These are phyloP conservation scores for Cadophora gregata DNA, from an alignment of 2,329 filamentous ascomycete genomes.

Conservation along the genomic window DNA sequence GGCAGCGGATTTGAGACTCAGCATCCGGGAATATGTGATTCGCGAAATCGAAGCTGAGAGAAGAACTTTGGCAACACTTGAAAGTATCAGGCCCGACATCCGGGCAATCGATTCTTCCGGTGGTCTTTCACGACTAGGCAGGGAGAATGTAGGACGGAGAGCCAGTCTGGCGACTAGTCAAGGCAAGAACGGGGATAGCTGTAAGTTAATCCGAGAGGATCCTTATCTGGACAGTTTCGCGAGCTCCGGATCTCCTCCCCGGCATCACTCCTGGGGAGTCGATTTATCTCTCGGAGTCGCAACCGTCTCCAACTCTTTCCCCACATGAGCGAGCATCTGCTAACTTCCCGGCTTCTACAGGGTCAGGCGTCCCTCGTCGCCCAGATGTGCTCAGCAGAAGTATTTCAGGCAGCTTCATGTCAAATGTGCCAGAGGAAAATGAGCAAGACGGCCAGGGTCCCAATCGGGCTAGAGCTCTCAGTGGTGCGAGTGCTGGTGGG, in stretches of 20 bases:
- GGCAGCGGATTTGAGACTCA: conserved; percentile 78
- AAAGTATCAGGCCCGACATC: conserved; percentile 91
- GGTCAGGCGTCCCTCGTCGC: conserved; percentile 88
- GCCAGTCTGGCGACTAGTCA: conserved; percentile 84
- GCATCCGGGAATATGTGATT: conserved; percentile 89
- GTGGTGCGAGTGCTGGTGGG: conserved; percentile 46
- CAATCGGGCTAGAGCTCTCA: conserved; percentile 41
- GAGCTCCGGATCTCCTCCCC: conserved; percentile 12
- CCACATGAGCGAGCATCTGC: conserved; percentile 1
- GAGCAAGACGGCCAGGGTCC: conserved; percentile 55
- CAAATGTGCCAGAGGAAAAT: conserved; percentile 68
- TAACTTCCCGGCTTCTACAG: conserved; percentile 47
- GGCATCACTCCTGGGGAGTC: conserved; percentile 1
- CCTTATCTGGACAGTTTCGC: conserved; percentile 9
- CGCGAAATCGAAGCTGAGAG: conserved; percentile 96
- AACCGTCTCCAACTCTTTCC: background rate
- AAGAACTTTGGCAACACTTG: conserved; percentile 88
- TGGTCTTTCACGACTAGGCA: conserved; percentile 85
- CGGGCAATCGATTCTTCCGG: conserved; percentile 90
- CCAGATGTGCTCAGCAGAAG: conserved; percentile 78
- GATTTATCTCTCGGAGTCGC: background rate
- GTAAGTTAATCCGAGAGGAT: conserved; percentile 19
- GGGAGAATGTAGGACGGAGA: conserved; percentile 75
- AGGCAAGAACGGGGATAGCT: conserved; percentile 92
- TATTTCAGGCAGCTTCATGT: conserved; percentile 74